Base-by-base conservation (phyloP, 306 rosid genomes). In the Glycine latifolia region DNA sequence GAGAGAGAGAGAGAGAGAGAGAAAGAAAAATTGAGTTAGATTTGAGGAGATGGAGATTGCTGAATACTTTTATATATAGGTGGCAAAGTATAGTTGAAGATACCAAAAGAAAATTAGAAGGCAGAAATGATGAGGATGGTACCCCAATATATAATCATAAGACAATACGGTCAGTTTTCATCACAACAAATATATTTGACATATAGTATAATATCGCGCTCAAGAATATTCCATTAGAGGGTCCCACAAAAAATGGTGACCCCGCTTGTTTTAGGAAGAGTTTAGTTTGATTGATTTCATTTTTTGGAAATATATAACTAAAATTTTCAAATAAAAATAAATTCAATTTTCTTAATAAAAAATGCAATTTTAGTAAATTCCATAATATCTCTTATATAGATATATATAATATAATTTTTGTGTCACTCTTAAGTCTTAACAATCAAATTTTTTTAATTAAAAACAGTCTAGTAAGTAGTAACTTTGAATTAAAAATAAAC, bases 101-200 rank as follows among this genome's bases (percentile, higher is more conserved):
- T 39, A 0, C 10, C 8, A 15, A 41, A 12, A 16, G 35, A 74
- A 6, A 49, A 31, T 37, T 3, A 6, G 10, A 39, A 66, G 65
- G 44, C 44, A 14, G 12, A 50, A 79, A 79, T 74, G 62, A 68
- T 43, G 52, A 61, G 26, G 20, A 52, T 53, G 33, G 46, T n/a
- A 4, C 16, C 58, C 63, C 5, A 54, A 76, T 80, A 60, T 59
- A 69, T 9, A 79, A 60, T 75, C 66, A 82, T 75, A 48, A 76
- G 49, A 9, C 15, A 33, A 37, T 33, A 5, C 4, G 12, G 77
- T 82, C 58, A 74, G 70, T 54, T 31, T 33, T 13, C 11, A 44
- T 53, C 12, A 6, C 9, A 54, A 52, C 67, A 80, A 35, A 13
- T 50, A 11, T 44, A 20, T 70, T 67, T 15, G 44, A 49, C 54